Base-by-base conservation (phyloP, 768 basidiomycete species). In the Trametes maxima region DNA sequence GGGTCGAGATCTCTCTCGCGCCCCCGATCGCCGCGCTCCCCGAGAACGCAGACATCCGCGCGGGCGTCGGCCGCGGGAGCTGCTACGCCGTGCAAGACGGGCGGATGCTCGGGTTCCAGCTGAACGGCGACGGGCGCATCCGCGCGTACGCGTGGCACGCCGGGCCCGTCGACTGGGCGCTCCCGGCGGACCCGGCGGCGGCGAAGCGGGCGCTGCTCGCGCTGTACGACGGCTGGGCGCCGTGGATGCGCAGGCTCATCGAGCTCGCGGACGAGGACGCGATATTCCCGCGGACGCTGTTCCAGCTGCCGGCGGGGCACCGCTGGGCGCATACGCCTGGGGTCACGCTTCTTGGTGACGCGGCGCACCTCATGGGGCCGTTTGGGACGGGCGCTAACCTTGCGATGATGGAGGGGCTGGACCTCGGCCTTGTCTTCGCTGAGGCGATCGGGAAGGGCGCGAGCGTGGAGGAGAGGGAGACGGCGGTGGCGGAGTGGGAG, bases 301-400 rank as follows among this genome's bases (percentile, higher is more conserved):
- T 57, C 54, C 44, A 42, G 33, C 60, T 67, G 14, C 65, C 63
- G 3, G 51, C 21, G 5, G 63, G 25, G 13, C 63, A 65, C 54
- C 39, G 10, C 35, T 65, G 66, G 67, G 57, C 54, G 11, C 46
- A 60, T 44, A 57, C 33, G 19, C 35, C 51, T 36, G 58, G 58
- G 3, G 51, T 53, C 13, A 59, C 58, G n/a, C 42, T 53, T 54
- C 16, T 51, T 54, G 25, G 60, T 40, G 77, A 77, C 42, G 74
- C 76, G 1, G 76, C 76, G 4, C 76, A 78, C 57, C 61, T 74
- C 4, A 75, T 78, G 75, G 60, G 68, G 1, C 76, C 75, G 2
- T 77, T 76, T 57, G 48, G 47, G 48, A 72, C 74, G 21, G 76
- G 77, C 13, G 76, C 70, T 52, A 78, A 79, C 55, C 71, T 70